Conservation (phyloP, 2,329 filamentous ascomycete genomes). For the Aureobasidium sp. region DNA sequence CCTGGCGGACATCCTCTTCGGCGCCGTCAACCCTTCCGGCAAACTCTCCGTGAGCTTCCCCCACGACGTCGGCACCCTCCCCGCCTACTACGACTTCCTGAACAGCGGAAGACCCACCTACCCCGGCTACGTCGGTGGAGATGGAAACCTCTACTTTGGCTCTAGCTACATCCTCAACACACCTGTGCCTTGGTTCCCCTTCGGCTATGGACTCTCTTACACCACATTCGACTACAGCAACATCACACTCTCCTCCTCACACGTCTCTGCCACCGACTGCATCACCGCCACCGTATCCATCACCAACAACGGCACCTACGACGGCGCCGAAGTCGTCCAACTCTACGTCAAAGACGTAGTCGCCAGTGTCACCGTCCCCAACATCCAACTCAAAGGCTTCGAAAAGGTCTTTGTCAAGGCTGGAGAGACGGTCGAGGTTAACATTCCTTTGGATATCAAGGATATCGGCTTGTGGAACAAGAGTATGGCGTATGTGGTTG, state of each 20-base stretch:
- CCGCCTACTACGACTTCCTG: constrained; percentile 63
- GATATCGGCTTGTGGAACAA: constrained; percentile 49
- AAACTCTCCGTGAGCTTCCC: constrained; percentile 60
- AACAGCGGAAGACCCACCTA: constrained; percentile 54
- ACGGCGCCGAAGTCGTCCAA: constrained; percentile 60
- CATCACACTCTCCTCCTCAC: constrained; percentile 42
- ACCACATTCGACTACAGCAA: constrained; percentile 53
- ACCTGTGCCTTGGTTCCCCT: constrained; percentile 53
- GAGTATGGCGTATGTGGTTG: constrained; percentile 63
- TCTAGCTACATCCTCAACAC: constrained; percentile 55
- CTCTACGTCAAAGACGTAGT: constrained; percentile 57
- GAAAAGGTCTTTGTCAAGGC: constrained; percentile 54
- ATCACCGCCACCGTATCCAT: constrained; percentile 53
- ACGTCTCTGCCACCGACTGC: constrained; percentile 41
- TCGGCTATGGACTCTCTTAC: constrained; percentile 60
- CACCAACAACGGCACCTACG: constrained; percentile 48
- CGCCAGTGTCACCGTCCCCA: constrained; percentile 54
- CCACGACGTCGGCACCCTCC: constrained; percentile 55
- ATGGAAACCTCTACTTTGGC: constrained; percentile 56
- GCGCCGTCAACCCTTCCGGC: constrained; percentile 56
- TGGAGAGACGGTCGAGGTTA: constrained; percentile 47
- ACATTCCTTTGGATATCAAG: constrained; percentile 42
- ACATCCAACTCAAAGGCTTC: constrained; percentile 57
- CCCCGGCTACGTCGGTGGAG: constrained; percentile 44
- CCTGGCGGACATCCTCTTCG: constrained; percentile 57